Percentiles rank a stretch among this genome's conserved stretches.
phyloP scores from a whole-genome alignment of 495 filamentous ascomycete species.

The Filosporella fistucella region DNA sequence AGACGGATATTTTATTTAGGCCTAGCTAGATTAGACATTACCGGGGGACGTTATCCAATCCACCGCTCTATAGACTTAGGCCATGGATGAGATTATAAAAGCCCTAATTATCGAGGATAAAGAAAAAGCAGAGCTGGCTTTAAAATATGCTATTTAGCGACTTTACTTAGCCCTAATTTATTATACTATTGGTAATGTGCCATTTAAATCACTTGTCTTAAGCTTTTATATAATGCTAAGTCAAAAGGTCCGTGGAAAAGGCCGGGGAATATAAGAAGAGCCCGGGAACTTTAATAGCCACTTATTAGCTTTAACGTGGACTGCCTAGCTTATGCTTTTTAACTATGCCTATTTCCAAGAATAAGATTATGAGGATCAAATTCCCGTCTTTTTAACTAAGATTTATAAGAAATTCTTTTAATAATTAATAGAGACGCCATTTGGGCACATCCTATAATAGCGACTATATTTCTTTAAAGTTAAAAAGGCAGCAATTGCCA shows the following conservation, averaged over 20 bases:
- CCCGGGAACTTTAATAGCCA: constrained; percentile 14
- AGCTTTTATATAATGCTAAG: constrained; percentile 15
- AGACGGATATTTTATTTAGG: neutral
- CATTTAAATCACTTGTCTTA: constrained; percentile 6
- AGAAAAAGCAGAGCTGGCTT: constrained; percentile 6
- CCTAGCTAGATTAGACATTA: neutral
- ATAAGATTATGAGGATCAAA: constrained; percentile 8
- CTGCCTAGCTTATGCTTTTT: constrained; percentile 13
- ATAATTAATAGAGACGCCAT: constrained; percentile 12
- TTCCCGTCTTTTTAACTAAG: constrained; percentile 8
- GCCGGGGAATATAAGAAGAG: constrained; percentile 10
- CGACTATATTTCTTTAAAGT: constrained; percentile 13
- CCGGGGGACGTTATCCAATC: constrained; percentile 5
- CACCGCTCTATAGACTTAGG: neutral
- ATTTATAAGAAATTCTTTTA: constrained; percentile 16
- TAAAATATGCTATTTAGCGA: constrained; percentile 13
- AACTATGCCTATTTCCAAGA: constrained; percentile 11
- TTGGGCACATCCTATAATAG: constrained; percentile 14
- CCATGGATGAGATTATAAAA: constrained; percentile 6
- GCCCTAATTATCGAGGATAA: constrained; percentile 4
- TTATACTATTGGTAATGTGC: constrained; percentile 8
- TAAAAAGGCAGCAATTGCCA: constrained; percentile 6
- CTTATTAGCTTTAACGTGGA: constrained; percentile 9
- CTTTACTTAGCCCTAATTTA: constrained; percentile 14
- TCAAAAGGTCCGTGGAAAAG: constrained; percentile 6